These are phyloP conservation scores for Stephanodiscus minutulus DNA, from an alignment of 108 stramenopile species.

Conservation along the genomic window DNA sequence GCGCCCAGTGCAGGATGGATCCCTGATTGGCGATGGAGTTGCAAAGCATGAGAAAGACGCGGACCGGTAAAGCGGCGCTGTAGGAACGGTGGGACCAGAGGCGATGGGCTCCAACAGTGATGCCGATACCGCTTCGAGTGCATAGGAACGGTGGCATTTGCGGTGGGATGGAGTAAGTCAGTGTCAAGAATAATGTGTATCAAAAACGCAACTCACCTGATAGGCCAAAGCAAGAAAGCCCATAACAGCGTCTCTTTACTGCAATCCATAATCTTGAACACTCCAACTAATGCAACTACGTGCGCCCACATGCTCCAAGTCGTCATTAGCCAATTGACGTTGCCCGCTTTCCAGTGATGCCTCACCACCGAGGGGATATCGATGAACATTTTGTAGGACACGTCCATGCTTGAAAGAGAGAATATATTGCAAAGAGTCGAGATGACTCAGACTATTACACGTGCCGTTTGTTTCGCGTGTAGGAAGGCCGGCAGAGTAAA, in stretches of 20 bases:
- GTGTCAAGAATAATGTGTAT: no score
- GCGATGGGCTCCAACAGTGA: conserved; percentile 97
- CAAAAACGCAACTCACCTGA: conserved; percentile 77
- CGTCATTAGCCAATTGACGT: conserved; percentile 97
- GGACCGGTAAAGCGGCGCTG: conserved; percentile 81
- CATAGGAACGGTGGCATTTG: not conserved
- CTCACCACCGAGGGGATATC: conserved; percentile 73
- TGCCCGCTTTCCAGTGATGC: conserved; percentile 90
- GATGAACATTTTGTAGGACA: conserved; percentile 72
- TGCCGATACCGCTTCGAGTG: conserved; percentile 92
- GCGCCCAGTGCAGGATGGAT: conserved; percentile 97
- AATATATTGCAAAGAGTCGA: no score
- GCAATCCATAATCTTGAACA: conserved; percentile 63
- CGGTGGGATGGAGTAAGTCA: conserved; percentile 9
- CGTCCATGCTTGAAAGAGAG: conserved; percentile 71
- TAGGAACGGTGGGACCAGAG: conserved; percentile 98
- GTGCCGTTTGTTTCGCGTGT: no score
- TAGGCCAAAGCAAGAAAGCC: conserved; percentile 96
- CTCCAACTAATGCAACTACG: conserved; percentile 79
- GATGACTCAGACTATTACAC: no score
- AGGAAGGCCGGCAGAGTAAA: no score
- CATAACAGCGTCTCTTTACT: conserved; percentile 86
- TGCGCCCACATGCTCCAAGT: conserved; percentile 95
- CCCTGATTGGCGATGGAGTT: conserved; percentile 99
- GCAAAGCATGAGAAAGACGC: conserved; percentile 93